Evolutionary conservation across 495 filamentous ascomycete genomes (phyloP), one percentile per base, ranked within the genome.

Genomic region (Talaromyces ruber): DNA sequence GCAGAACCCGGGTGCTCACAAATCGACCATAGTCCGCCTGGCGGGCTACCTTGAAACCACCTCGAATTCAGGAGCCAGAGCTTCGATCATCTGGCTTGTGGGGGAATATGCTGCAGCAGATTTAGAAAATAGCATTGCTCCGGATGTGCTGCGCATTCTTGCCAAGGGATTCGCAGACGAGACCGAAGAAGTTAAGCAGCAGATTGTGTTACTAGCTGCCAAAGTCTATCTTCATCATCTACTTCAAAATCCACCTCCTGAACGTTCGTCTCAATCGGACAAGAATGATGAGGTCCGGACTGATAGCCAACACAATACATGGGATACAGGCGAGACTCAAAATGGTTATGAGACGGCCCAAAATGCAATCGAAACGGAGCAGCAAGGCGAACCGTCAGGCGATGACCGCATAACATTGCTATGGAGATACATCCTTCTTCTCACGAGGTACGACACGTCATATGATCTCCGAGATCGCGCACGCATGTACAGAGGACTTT

Each of bases 11-110:
- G 72, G 79, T 24, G 84, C 84, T 14, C 94, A 97, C 66, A 78
- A 77, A 30, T 81, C 78, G 58, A 98, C 93, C 0, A 93, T 98
- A 6, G 85, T 97, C 37, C 82, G 91, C 52, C 76, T 98, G n/a
- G 93, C 95, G 7, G 96, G 92, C 71, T 88, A 95, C 64, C 83
- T 98, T 6, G 92, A 97, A 62, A 86, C 85, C 3, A 88, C 89
- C 8, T 92, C 86, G 2, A 90, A 91, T 61, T 84, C 94, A 5
- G 86, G 89, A 59, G 95, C 94, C 4, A 81, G 94, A 60, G 93
- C 95, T 14, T 93, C 87, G 32, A 97, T 98, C 63, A 90, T 98
- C 65, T 98, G 94, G 94, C 85, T 98, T 4, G 93, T 98, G 0
- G 94, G 94, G 57, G 94, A 98, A 73, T 98, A 91, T 67, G 84